Base-by-base conservation (phyloP, 805 yeast genomes). In the Metschnikowia similis region DNA sequence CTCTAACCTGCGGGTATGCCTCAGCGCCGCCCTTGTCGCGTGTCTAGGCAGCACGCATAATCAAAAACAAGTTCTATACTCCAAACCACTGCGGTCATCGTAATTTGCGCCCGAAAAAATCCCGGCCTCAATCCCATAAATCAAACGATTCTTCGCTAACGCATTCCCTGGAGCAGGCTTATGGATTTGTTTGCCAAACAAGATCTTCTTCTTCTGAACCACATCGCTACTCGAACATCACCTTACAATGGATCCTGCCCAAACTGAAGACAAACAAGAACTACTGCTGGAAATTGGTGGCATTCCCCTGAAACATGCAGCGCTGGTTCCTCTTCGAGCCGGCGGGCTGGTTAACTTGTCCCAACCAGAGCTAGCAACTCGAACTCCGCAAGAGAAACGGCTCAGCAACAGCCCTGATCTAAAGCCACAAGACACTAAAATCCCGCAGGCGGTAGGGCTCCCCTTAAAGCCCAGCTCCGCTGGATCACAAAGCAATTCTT, bases 11-110 rank as follows among this genome's bases (percentile, higher is more conserved):
- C 21, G 45, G 45, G 32, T 14, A 31, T 38, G 30, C 14, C 42
- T 39, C 8, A 41, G 37, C 37, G 45, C 37, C 37, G 45, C 37
- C 45, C 45, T 41, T 41, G 45, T 41, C 45, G 45, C 45, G 45
- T 41, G 37, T 17, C 44, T 21, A 21, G 36, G 45, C 21, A 32
- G 36, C 42, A 39, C 42, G 45, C 45, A 41, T 41, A 32, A 29
- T 21, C 30, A 41, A 41, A 41, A 41, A 17, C 30, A 32, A 32
- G 34, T 39, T 39, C 28, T 11, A 39, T 16, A 39, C 21, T 26
- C 8, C 29, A 30, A 6, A 41, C 44, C 35, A 30, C 28, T 10
- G 7, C 29, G 21, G 31, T 21, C 5, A 32, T n/a, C 28, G 26
- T n/a, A 13, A 32, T 28, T 21, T 39, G 26, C 21, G 34, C 34